These are phyloP conservation scores for Trypanosoma cruzi DNA, from an alignment of 208 protist genomes.

Conservation along the genomic window DNA sequence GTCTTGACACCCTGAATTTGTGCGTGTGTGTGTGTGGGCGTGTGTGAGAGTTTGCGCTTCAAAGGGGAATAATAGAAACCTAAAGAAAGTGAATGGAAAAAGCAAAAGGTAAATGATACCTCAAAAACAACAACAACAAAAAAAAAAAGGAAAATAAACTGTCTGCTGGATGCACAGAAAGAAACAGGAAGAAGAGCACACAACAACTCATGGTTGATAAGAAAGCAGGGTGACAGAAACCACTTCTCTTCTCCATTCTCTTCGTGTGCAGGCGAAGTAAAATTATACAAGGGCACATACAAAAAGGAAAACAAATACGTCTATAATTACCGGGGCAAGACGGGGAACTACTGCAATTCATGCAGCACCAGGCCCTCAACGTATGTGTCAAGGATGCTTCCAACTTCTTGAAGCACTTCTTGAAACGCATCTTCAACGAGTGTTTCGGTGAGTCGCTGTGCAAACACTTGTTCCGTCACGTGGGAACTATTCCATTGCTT, in stretches of 20 bases:
- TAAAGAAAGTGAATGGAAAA: neutral
- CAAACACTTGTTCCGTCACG: conserved; percentile 83
- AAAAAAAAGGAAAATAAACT: neutral
- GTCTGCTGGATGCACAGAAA: too few species aligned
- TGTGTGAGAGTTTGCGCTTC: neutral
- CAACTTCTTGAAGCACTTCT: conserved; percentile 85
- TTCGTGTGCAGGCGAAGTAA: neutral
- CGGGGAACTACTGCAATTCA: conserved; percentile 67
- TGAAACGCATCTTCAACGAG: conserved; percentile 72
- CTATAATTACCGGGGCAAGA: neutral
- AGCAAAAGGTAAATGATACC: too few species aligned
- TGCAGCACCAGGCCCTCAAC: conserved; percentile 82
- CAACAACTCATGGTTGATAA: neutral
- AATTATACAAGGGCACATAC: neutral
- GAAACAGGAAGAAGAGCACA: neutral
- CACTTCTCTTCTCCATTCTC: neutral
- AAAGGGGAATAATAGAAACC: neutral
- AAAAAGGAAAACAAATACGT: neutral
- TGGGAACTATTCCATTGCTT: conserved; percentile 82
- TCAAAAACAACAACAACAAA: too few species aligned
- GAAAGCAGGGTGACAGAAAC: neutral
- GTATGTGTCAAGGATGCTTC: conserved; percentile 81
- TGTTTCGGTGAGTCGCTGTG: conserved; percentile 73
- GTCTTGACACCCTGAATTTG: too few species aligned
- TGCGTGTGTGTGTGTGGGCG: neutral